Evolutionary conservation across 2,329 filamentous ascomycete genomes (phyloP).

Genomic region (Xylaria multiplex): DNA sequence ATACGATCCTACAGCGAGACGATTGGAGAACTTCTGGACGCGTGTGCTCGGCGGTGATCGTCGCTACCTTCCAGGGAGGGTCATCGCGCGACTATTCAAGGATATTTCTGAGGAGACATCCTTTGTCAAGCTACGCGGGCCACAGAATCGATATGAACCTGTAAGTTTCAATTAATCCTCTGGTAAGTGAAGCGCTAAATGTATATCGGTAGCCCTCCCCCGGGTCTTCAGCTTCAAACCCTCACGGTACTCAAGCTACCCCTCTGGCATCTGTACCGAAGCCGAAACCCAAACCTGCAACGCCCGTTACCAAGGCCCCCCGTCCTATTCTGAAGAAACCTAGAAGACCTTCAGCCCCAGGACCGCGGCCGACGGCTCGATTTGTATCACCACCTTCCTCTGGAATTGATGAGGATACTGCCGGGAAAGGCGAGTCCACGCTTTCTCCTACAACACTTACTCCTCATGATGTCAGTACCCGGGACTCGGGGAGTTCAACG

Average conservation of each 20-base stretch:
- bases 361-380: conserved; percentile 68
- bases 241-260: conserved; percentile 27
- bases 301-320: conserved; percentile 59
- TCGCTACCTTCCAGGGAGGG: conserved; percentile 61
- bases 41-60: conserved; percentile 71
- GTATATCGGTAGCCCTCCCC: conserved; percentile 41
- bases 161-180: conserved; percentile 51
- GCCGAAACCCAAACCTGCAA: conserved; percentile 44
- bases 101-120: conserved; percentile 68
- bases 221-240: conserved; percentile 35
- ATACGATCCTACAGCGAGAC: conserved; percentile 69
- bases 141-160: conserved; percentile 63
- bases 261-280: conserved; percentile 36
- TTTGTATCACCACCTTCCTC: conserved; percentile 66
- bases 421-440: conserved; percentile 49
- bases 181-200: conserved; percentile 32
- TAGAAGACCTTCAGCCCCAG: conserved; percentile 62
- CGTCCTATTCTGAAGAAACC: conserved; percentile 71
- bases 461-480: conserved; percentile 44
- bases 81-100: conserved; percentile 65
- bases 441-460: conserved; percentile 56
- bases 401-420: conserved; percentile 54
- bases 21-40: conserved; percentile 74
- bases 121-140: conserved; percentile 65
- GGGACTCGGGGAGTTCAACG: conserved; percentile 38